These are phyloP conservation scores for Geum urbanum DNA, from an alignment of 306 rosid genomes.

Conservation along the genomic window DNA sequence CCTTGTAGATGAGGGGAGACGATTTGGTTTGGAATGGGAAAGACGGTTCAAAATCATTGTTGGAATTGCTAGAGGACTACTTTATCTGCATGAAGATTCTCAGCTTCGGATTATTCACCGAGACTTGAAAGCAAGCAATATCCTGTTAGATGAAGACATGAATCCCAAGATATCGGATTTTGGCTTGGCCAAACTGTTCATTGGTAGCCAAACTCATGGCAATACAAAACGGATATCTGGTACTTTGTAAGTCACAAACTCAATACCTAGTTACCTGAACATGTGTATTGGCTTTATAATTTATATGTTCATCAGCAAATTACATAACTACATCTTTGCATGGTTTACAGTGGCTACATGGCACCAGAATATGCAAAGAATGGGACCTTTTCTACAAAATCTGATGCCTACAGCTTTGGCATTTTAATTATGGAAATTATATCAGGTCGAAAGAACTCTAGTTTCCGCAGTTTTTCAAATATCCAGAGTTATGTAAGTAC, in stretches of 20 bases:
- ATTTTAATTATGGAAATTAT: slow-evolving; percentile 28
- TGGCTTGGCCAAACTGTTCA: slow-evolving; percentile 31
- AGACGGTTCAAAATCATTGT: slow-evolving; percentile 28
- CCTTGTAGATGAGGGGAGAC: slow-evolving; percentile 18
- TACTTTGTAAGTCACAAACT: slow-evolving; percentile 25
- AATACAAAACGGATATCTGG: slow-evolving; percentile 34
- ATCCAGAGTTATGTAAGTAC: slow-evolving; percentile 28
- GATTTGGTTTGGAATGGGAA: slow-evolving; percentile 26
- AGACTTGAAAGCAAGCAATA: slow-evolving; percentile 35
- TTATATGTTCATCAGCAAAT: too few relatives aligned
- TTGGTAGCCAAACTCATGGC: slow-evolving; percentile 29
- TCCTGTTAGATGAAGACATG: slow-evolving; percentile 28
- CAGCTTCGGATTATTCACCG: slow-evolving; percentile 27
- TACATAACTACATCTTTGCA: background rate
- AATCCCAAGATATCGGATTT: slow-evolving; percentile 36
- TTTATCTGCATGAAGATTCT: slow-evolving; percentile 35
- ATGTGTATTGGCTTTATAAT: background rate
- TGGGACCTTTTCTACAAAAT: slow-evolving; percentile 26
- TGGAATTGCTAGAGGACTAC: slow-evolving; percentile 27
- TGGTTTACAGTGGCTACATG: slow-evolving; percentile 32
- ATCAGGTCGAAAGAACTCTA: slow-evolving; percentile 22
- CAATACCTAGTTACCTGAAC: background rate
- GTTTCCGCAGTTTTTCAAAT: slow-evolving; percentile 15
- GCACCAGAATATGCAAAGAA: slow-evolving; percentile 22
- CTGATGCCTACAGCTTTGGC: slow-evolving; percentile 28